Evolutionary conservation across 2,329 filamentous ascomycete genomes (phyloP), one percentile per base, ranked within the genome.

Genomic region (Monilinia vaccinii-corymbosi): DNA sequence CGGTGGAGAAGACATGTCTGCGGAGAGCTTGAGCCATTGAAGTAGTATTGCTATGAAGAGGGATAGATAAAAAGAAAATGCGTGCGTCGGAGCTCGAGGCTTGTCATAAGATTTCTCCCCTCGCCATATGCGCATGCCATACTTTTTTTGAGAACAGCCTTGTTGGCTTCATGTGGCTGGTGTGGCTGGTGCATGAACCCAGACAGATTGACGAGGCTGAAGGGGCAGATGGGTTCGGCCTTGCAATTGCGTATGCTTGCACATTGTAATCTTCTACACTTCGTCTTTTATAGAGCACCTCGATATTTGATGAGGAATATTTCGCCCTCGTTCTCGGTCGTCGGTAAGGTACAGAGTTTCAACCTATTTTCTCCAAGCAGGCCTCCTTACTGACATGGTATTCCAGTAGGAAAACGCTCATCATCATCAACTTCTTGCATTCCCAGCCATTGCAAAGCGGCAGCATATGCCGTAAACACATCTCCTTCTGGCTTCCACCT

Each of bases 401-500:
- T 32, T 44, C 36, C 11, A 53, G 25, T n/a, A 44, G 50, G 50
- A 42, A 53, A 32, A 28, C 50, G 13, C 18, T 21, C 38, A 23
- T 25, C 50, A 11, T 21, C 38, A 23, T 25, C 50, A 11, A 44
- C n/a, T 21, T 53, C 38, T 51, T n/a, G 49, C 38, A 53, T 44
- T 44, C 51, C 51, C 51, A 53, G 38, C 49, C 21, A 64, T 58
- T 72, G 70, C 69, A 66, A 68, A 70, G 66, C 65, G 70, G 69
- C 68, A 71, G 70, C 70, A 72, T 62, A 72, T 71, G 70, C 70
- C 70, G 67, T 69, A 68, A 61, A 34, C 61, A 31, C 50, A 56
- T 59, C 61, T 63, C 63, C 67, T 62, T 64, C 70, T 72, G 70
- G 70, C 70, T 70, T 66, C 69, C 63, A 62, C 59, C 44, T 65